Evolutionary conservation across 306 rosid species (phyloP).

Genomic region (Neltuma alba): DNA sequence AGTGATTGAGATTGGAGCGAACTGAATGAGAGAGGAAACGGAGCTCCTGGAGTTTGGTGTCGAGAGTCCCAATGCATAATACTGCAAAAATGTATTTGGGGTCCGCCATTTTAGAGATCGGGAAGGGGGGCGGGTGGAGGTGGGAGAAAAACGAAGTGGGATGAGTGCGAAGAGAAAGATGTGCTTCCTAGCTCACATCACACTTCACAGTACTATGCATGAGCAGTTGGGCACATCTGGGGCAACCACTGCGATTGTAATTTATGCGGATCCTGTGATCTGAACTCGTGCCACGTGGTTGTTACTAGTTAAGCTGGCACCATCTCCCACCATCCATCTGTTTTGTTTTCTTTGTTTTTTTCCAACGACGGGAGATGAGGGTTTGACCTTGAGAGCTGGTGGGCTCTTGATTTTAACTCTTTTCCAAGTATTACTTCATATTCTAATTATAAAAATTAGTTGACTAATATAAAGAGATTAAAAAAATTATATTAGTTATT

Average conservation of each 20-base stretch:
- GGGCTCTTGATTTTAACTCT: too few relatives aligned
- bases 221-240: too few relatives aligned
- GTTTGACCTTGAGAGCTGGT: too few relatives aligned
- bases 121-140: background rate
- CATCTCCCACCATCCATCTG: background rate
- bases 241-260: background rate
- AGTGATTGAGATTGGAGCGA: slow-evolving; percentile 60
- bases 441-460: too few relatives aligned
- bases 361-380: too few relatives aligned
- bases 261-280: background rate
- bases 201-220: too few relatives aligned
- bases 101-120: slow-evolving; percentile 34
- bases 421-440: too few relatives aligned
- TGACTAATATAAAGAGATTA: too few relatives aligned
- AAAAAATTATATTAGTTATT: too few relatives aligned
- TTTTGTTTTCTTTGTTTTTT: too few relatives aligned
- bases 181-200: background rate
- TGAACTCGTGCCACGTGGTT: background rate
- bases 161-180: background rate
- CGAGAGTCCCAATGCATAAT: slow-evolving; percentile 81
- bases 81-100: slow-evolving; percentile 44
- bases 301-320: background rate
- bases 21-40: slow-evolving; percentile 65
- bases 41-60: slow-evolving; percentile 85
- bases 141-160: background rate